A percentile compares a stretch with the other conserved stretches of the same genome.
Conservation (phyloP, 148 eudicot species). For the Chenopodium quinoa region DNA sequence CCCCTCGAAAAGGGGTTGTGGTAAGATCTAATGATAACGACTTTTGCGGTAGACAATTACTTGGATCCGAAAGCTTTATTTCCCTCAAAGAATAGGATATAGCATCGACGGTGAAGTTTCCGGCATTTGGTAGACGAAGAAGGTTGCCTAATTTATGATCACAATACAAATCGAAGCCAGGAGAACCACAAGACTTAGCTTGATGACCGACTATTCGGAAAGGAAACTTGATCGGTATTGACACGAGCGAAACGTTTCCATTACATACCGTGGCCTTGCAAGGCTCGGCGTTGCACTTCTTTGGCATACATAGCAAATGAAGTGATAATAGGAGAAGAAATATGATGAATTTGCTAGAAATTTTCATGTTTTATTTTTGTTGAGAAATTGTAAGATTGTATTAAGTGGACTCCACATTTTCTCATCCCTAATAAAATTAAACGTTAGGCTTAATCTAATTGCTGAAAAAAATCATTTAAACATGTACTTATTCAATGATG, state of each 20-base stretch:
- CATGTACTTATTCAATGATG: neutral
- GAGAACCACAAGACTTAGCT: neutral
- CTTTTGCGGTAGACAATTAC: constrained; percentile 21
- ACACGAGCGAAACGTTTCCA: no score
- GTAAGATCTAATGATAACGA: constrained; percentile 9
- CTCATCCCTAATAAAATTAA: neutral
- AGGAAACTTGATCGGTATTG: constrained; percentile 8
- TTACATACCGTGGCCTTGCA: constrained; percentile 4
- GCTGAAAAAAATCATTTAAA: neutral
- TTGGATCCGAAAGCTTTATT: constrained; percentile 14
- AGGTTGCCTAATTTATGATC: neutral
- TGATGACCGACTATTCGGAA: constrained; percentile 5
- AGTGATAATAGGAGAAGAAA: neutral
- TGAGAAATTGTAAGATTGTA: neutral
- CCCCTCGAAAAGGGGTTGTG: neutral
- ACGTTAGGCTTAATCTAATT: neutral
- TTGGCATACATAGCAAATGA: neutral
- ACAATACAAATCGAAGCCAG: constrained; percentile 24
- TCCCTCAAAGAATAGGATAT: neutral
- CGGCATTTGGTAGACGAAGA: neutral
- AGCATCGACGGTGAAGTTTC: neutral
- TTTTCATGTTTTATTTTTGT: neutral
- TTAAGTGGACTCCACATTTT: neutral
- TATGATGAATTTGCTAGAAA: neutral
- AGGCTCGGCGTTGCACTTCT: neutral